Base-by-base conservation (phyloP, 371 early-diverging fungal species). In the Apophysomyces trapeziformis region DNA sequence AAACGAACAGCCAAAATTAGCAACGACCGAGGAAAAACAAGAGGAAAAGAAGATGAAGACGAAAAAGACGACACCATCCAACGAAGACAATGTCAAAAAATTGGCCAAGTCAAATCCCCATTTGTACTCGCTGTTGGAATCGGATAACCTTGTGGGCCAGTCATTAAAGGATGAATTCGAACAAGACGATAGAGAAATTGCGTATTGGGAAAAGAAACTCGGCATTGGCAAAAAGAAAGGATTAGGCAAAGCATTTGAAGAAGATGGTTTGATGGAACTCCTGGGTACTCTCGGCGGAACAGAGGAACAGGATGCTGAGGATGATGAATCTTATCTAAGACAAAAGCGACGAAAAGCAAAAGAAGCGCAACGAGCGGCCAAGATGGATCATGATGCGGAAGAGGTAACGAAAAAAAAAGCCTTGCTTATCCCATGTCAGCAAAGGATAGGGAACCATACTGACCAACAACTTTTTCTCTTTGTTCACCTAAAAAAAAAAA, bases 171-270 rank as follows among this genome's bases (percentile, higher is more conserved):
- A 65, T 0, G 84, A 68, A n/a, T 84, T 87, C 68, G 89, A 83
- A 9, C 82, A 87, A 7, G 93, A 93, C 61, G 95, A 95, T 57
- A 82, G 79, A 26, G 90, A 90, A 43, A 85, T 94, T 75, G 87
- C 86, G 21, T 84, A 87, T 50, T 91, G 92, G 71, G 91, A 93
- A 57, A 88, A 89, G 69, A 91, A 91, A 67, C 81, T 96, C 13
- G 91, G 91, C 1, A 71, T 93, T 9, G 66, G 71, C 67, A 94
- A 93, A 67, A 85, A 83, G 58, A 85, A 79, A 60, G 68, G 75
- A 2, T 61, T 78, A 12, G 80, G 81, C 47, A 88, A 79, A 43
- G 85, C 83, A 1, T 86, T 91, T 57, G 75, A 80, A 50, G 84
- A 89, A 2, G 92, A 92, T 68, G 84, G 84, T 12, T 66, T 83